phyloP scores from a whole-genome alignment of 192 early-diverging fungal genomes.

The Pilaira anomala region DNA sequence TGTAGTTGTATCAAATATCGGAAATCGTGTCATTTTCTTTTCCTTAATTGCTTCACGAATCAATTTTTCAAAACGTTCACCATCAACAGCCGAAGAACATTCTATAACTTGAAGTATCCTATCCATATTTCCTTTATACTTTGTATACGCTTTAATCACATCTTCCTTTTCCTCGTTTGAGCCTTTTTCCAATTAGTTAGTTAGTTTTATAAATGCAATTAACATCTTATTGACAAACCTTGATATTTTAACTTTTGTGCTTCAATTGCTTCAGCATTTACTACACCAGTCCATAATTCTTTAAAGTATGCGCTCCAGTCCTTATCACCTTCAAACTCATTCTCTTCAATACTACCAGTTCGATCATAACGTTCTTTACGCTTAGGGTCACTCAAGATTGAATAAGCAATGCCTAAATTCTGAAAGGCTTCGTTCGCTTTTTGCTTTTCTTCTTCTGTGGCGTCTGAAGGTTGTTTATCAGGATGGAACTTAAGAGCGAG shows the following conservation, averaged over 20 bases:
- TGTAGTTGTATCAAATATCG: slow-evolving; percentile 52
- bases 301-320: slow-evolving; percentile 84
- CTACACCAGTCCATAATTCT: slow-evolving; percentile 69
- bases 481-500: slow-evolving; percentile 87
- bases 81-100: slow-evolving; percentile 61
- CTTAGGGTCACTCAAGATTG: slow-evolving; percentile 64
- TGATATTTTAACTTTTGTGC: slow-evolving; percentile 71
- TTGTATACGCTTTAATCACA: slow-evolving; percentile 62
- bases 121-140: slow-evolving; percentile 69
- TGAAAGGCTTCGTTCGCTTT: slow-evolving; percentile 73
- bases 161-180: slow-evolving; percentile 75
- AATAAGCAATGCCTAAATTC: slow-evolving; percentile 69
- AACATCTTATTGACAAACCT: no score
- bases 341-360: slow-evolving; percentile 59
- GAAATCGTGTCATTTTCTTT: slow-evolving; percentile 49
- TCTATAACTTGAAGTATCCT: slow-evolving; percentile 60
- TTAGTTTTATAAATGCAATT: background rate
- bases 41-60: slow-evolving; percentile 62
- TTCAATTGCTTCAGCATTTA: slow-evolving; percentile 70
- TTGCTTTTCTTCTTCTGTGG: slow-evolving; percentile 56
- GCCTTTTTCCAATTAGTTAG: slow-evolving; percentile 32
- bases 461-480: slow-evolving; percentile 68
- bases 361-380: slow-evolving; percentile 67
- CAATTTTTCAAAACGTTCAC: slow-evolving; percentile 57
- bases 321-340: slow-evolving; percentile 42